Evolutionary conservation across 1,284 basidiomycete genomes (phyloP).

Genomic region (Apiotrichum gamsii): DNA sequence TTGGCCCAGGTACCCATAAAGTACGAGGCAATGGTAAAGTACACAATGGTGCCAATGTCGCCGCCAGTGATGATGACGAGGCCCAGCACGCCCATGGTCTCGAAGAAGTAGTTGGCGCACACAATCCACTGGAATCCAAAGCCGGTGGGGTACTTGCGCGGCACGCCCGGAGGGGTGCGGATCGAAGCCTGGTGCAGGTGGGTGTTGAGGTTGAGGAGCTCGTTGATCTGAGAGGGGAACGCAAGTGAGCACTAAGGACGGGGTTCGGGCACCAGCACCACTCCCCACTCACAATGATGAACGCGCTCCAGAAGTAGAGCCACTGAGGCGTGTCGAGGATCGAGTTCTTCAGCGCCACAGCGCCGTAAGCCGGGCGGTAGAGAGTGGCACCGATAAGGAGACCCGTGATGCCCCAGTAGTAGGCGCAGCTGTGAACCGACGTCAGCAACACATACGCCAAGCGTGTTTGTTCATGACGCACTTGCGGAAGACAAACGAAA

Average conservation of each 20-base stretch:
- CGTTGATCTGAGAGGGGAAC: slow-evolving; percentile 58
- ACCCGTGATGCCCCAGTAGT: slow-evolving; percentile 82
- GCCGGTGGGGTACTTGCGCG: slow-evolving; percentile 73
- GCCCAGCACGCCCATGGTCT: slow-evolving; percentile 68
- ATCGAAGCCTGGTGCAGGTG: slow-evolving; percentile 78
- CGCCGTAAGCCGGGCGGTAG: slow-evolving; percentile 63
- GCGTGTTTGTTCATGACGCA: no score
- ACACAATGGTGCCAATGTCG: slow-evolving; percentile 66
- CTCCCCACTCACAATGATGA: slow-evolving; percentile 64
- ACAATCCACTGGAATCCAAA: slow-evolving; percentile 75
- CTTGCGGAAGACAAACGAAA: slow-evolving; percentile 86
- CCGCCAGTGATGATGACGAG: slow-evolving; percentile 69
- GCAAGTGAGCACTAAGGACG: no score
- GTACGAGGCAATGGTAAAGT: slow-evolving; percentile 60
- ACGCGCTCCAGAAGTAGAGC: slow-evolving; percentile 59
- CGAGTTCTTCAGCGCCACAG: slow-evolving; percentile 61
- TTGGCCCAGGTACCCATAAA: slow-evolving; percentile 85
- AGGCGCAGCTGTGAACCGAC: slow-evolving; percentile 65
- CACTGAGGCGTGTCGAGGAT: slow-evolving; percentile 62
- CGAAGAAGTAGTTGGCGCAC: slow-evolving; percentile 95
- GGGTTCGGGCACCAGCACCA: not conserved
- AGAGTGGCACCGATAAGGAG: slow-evolving; percentile 69
- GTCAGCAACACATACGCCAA: not conserved
- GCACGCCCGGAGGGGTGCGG: slow-evolving; percentile 71
- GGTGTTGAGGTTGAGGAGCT: slow-evolving; percentile 78